phyloP scores from a whole-genome alignment of 495 filamentous ascomycete genomes.

The Pseudoneurospora amorphoporcata region DNA sequence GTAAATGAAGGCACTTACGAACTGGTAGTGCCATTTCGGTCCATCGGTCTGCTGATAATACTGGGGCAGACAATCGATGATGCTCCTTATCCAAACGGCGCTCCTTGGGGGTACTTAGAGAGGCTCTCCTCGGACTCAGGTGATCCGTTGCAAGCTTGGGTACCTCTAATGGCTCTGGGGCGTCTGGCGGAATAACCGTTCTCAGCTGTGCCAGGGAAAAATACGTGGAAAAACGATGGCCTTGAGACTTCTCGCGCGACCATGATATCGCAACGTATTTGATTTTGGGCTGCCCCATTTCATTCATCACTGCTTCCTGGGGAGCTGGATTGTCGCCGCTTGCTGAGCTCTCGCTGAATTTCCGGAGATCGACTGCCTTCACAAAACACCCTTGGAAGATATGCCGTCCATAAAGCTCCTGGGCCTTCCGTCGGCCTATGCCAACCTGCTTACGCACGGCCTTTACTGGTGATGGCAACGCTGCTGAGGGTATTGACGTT shows the following conservation, averaged over 20 bases:
- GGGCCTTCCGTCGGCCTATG: not conserved
- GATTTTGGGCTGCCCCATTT: not conserved
- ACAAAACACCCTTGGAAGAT: slow-evolving; percentile 25
- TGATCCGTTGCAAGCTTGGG: not conserved
- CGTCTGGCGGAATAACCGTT: not conserved
- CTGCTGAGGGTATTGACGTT: slow-evolving; percentile 1
- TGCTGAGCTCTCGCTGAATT: slow-evolving; percentile 15
- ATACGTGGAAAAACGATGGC: not conserved
- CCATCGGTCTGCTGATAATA: not conserved
- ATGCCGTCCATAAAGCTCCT: not conserved
- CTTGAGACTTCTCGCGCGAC: not conserved
- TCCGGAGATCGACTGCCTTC: slow-evolving; percentile 26
- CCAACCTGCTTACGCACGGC: not conserved
- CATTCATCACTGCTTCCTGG: not conserved
- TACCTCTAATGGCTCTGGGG: not conserved
- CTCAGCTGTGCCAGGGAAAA: not conserved
- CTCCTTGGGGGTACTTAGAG: not conserved
- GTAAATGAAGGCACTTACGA: slow-evolving; percentile 27
- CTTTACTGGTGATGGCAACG: not conserved
- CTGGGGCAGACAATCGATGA: not conserved
- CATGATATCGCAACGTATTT: not conserved
- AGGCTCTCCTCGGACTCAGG: not conserved
- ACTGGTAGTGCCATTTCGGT: slow-evolving; percentile 33
- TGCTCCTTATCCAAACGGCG: not conserved
- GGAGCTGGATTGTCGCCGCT: slow-evolving; percentile 2